Evolutionary conservation across 1,139 yeast species (phyloP).

Genomic region (Wickerhamiella pararugosa): DNA sequence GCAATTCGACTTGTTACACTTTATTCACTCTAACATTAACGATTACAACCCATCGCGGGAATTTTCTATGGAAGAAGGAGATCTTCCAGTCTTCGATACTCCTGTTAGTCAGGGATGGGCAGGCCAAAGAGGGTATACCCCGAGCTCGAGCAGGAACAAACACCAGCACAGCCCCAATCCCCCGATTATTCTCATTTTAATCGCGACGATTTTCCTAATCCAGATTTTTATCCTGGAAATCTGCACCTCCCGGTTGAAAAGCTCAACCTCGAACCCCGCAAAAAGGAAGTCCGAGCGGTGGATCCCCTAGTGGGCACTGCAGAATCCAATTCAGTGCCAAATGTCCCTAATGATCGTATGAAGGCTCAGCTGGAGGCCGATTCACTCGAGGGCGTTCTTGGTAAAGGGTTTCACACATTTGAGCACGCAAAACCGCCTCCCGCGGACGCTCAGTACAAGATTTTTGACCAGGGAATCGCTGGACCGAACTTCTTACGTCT

Average conservation of each 20-base stretch:
- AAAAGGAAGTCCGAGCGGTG: background rate
- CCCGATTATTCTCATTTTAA: background rate
- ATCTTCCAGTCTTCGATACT: too few relatives aligned
- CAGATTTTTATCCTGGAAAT: background rate
- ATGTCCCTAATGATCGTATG: slow-evolving; percentile 43
- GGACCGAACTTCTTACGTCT: slow-evolving; percentile 68
- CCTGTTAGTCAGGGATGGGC: background rate
- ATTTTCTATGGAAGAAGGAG: too few relatives aligned
- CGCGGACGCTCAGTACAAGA: slow-evolving; percentile 55
- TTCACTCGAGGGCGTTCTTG: slow-evolving; percentile 21
- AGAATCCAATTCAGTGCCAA: slow-evolving; percentile 23
- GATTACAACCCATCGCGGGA: too few relatives aligned
- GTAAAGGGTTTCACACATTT: slow-evolving; percentile 40
- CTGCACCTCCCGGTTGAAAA: background rate
- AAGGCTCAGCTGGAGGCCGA: slow-evolving; percentile 34
- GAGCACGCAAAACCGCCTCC: slow-evolving; percentile 69
- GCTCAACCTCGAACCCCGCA: background rate
- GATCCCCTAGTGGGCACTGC: slow-evolving; percentile 16
- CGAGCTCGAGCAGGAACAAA: background rate
- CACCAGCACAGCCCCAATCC: background rate
- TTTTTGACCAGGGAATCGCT: slow-evolving; percentile 72
- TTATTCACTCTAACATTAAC: too few relatives aligned
- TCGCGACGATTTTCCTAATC: background rate
- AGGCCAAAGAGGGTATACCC: background rate
- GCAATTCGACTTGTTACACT: too few relatives aligned